Base-by-base conservation (phyloP, 805 yeast genomes). In the Sungouiella thailandica region DNA sequence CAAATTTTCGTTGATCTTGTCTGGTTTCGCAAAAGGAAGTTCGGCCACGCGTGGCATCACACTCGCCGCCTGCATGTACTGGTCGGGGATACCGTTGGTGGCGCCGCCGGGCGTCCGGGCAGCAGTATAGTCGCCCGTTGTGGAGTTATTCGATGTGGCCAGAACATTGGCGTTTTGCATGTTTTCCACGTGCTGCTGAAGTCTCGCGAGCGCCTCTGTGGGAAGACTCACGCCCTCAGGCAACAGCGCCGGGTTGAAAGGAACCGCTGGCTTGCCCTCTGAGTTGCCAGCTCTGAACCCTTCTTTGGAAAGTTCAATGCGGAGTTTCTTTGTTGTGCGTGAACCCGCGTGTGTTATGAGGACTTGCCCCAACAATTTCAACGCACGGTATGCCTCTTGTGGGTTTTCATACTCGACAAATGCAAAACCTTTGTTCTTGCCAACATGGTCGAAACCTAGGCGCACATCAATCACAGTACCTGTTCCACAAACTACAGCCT, bases 391-490 rank as follows among this genome's bases (percentile, higher is more conserved):
- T 2, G 85, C 83, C 31, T 77, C 77, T 28, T 58, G 61, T 1
- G 80, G 72, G 13, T 53, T 49, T 35, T 47, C 58, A 47, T 76
- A 80, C 53, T 80, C 85, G 18, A 80, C 72, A 48, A 80, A 80
- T 37, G 82, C 74, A 46, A 71, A 80, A n/a, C 83, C 83, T 49
- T 78, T 79, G 47, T 76, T 74, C 41, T 74, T 72, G 8, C 79
- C 76, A 8, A 71, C 72, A 49, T 67, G 65, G 50, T 76, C 76
- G 68, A 65, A 69, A 59, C 80, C 69, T 57, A 80, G 55, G 44
- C 85, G 68, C 7, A 82, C 80, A 42, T 79, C 85, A 11, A 78
- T 77, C 17, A 83, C 74, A 3, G 74, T 72, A 1, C 93, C 93
- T 7, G 83, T 69, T 1, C 89, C 89, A 34, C 83, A 78, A 16